These are phyloP conservation scores for Colletotrichum sp. DNA, from an alignment of 2,329 filamentous ascomycete species.

Conservation along the genomic window DNA sequence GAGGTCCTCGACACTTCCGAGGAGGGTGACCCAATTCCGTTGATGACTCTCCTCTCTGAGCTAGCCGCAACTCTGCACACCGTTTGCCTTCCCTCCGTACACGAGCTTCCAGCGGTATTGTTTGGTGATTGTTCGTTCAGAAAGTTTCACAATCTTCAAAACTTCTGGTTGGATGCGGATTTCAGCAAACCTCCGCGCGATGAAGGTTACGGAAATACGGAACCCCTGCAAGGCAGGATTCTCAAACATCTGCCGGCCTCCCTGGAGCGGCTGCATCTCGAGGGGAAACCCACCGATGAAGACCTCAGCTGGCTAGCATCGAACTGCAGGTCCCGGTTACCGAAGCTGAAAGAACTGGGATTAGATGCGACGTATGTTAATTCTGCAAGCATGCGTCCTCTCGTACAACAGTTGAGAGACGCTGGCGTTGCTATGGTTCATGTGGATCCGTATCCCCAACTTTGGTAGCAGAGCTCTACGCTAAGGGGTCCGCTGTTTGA, in stretches of 20 bases:
- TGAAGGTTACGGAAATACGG: background rate
- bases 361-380: background rate
- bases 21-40: background rate
- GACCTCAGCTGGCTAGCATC: background rate
- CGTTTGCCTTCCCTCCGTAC: background rate
- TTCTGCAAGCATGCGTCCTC: background rate
- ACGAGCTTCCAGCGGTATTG: background rate
- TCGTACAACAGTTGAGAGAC: background rate
- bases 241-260: background rate
- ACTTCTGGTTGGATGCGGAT: background rate
- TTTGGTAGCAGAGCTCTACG: background rate
- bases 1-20: background rate
- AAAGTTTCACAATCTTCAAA: background rate
- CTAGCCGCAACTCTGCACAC: background rate
- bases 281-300: background rate
- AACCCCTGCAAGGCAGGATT: background rate
- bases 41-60: background rate
- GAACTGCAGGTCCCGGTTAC: background rate
- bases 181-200: background rate
- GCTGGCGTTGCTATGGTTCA: background rate
- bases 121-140: fast-evolving
- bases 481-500: background rate
- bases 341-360: background rate
- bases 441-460: background rate
- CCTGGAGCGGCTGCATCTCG: background rate